Evolutionary conservation across 2,329 filamentous ascomycete genomes (phyloP).

Genomic region (Mollisia scopiformis): DNA sequence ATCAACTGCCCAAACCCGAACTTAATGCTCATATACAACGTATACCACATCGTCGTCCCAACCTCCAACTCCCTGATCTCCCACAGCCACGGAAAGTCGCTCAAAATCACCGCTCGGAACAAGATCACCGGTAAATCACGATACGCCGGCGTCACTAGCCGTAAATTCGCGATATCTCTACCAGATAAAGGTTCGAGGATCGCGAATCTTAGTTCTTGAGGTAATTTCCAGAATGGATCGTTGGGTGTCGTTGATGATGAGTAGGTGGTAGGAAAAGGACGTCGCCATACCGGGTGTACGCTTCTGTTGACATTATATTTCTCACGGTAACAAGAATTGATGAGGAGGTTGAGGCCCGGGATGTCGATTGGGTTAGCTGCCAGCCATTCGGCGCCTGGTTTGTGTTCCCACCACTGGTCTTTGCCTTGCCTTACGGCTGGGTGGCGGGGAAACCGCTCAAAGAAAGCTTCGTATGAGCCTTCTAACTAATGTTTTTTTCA

Average conservation of each 20-base stretch:
- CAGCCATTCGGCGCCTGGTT: conserved; percentile 24
- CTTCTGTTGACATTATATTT: not conserved
- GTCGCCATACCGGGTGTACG: not conserved
- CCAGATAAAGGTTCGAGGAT: conserved; percentile 25
- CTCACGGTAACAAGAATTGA: conserved; percentile 5
- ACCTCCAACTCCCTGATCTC: conserved; percentile 19
- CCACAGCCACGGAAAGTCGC: conserved; percentile 34
- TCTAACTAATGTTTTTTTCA: no score
- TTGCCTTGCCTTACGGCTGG: not conserved
- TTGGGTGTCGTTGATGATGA: no score
- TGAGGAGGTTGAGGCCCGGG: conserved; percentile 22
- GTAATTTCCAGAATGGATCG: conserved; percentile 22
- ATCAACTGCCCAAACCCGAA: conserved; percentile 26
- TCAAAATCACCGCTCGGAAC: conserved; percentile 25
- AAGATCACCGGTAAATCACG: conserved; percentile 25
- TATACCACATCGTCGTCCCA: conserved; percentile 28
- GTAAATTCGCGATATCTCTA: conserved; percentile 28
- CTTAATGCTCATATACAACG: conserved; percentile 27
- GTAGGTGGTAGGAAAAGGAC: not conserved
- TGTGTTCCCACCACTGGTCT: conserved; percentile 17
- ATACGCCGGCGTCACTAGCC: conserved; percentile 28
- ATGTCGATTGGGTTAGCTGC: conserved; percentile 32
- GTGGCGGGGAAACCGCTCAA: conserved; percentile 4
- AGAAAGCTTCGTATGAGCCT: not conserved
- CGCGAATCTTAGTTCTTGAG: conserved; percentile 24